Evolutionary conservation across 2,329 filamentous ascomycete species (phyloP), one percentile per base, ranked within the genome.

Genomic region (Sclerotinia glacialis): DNA sequence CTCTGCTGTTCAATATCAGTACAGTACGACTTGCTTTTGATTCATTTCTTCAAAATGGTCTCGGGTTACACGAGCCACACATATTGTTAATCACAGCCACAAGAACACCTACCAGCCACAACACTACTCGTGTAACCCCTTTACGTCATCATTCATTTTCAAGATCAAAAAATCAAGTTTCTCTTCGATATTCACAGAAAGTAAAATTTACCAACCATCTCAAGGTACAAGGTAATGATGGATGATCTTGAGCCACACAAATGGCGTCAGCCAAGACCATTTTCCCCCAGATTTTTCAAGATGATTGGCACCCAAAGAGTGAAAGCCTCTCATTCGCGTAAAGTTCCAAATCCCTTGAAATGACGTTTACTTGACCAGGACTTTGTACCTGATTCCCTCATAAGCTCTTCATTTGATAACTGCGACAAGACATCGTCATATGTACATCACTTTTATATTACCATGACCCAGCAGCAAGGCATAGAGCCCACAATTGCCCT

Each of bases 191-290:
- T 31, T 59, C 18, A 46, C 40, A 12, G 4, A n/a, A 31, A 18
- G 5, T 21, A 8, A 34, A 59, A 47, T n/a, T 8, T 21, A 55
- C 6, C 31, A 62, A 5, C n/a, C 46, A 52, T 37, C n/a, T 18
- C n/a, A n/a, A n/a, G n/a, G n/a, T n/a, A n/a, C n/a, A n/a, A n/a
- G n/a, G n/a, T n/a, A n/a, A n/a, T n/a, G n/a, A n/a, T n/a, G n/a
- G n/a, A n/a, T n/a, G n/a, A n/a, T n/a, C n/a, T n/a, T n/a, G n/a
- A n/a, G n/a, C n/a, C n/a, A 46, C 28, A 26, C 31, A 62, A 53
- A 31, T 42, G 28, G 40, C 61, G 61, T 47, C 40, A 64, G 61
- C 50, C 61, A 64, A 64, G 61, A 60, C 23, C 37, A 31, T 54
- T 44, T 54, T 16, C 44, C 31, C 31, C 44, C 23, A n/a, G 21